These are phyloP conservation scores for Aureobasidium mangrovei DNA, from an alignment of 2,329 filamentous ascomycete genomes.

Conservation along the genomic window DNA sequence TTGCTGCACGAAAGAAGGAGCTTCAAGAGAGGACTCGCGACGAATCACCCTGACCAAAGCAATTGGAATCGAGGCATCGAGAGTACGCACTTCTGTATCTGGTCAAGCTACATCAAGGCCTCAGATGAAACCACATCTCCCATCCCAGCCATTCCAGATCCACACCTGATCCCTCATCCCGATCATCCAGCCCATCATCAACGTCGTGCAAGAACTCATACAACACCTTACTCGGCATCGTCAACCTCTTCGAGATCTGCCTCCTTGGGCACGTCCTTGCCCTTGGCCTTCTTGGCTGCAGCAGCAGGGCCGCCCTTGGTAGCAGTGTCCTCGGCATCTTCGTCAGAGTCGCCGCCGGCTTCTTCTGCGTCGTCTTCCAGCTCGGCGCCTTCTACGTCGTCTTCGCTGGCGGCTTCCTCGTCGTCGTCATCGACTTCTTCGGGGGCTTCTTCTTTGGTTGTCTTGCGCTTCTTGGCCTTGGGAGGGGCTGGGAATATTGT, in stretches of 20 bases:
- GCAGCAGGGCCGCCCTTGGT: slow-evolving; percentile 23
- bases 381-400: slow-evolving; percentile 17
- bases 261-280: slow-evolving; percentile 24
- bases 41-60: too few species aligned
- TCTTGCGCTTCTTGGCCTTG: slow-evolving; percentile 19
- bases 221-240: slow-evolving; percentile 17
- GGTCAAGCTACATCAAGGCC: too few species aligned
- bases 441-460: slow-evolving; percentile 23
- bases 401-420: slow-evolving; percentile 16
- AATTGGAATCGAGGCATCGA: too few species aligned
- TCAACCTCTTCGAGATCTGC: slow-evolving; percentile 24
- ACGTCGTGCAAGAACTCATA: too few species aligned
- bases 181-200: too few species aligned
- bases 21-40: too few species aligned
- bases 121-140: too few species aligned
- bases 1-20: too few species aligned
- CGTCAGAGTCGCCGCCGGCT: slow-evolving; percentile 16
- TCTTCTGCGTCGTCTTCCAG: slow-evolving; percentile 20
- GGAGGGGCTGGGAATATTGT: neutral
- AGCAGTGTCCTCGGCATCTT: slow-evolving; percentile 22
- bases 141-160: too few species aligned
- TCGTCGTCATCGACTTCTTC: slow-evolving; percentile 15
- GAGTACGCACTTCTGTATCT: too few species aligned
- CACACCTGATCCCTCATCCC: too few species aligned
- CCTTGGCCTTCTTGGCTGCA: slow-evolving; percentile 24